These are phyloP conservation scores for Colletotrichum sp. DNA, from an alignment of 2,329 filamentous ascomycete species.

Conservation along the genomic window DNA sequence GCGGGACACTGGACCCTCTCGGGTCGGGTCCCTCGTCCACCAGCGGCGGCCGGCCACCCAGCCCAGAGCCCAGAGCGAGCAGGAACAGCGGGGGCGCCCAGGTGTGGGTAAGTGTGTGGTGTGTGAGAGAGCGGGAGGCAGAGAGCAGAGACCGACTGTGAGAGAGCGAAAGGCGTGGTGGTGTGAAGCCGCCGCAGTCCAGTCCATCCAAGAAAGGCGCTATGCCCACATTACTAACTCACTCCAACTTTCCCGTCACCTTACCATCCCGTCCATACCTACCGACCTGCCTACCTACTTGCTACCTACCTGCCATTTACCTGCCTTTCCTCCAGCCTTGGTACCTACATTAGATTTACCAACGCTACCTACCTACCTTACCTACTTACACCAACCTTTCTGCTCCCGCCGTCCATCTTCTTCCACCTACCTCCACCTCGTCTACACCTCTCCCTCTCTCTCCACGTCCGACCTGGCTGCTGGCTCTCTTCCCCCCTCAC, in stretches of 20 bases:
- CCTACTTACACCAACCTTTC: not conserved
- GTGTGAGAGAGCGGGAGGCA: not conserved
- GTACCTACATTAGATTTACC: not conserved
- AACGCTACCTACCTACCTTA: not conserved
- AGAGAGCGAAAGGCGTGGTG: not conserved
- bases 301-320: not conserved
- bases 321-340: not conserved
- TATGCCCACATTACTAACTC: constrained; percentile 22
- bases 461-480: not conserved
- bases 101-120: not conserved
- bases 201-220: constrained; percentile 3
- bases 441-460: not conserved
- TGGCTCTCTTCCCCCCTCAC: constrained; percentile 5
- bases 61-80: not conserved
- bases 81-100: constrained; percentile 1
- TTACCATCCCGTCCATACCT: not conserved
- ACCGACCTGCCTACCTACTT: not conserved
- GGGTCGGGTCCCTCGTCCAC: not conserved
- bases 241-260: constrained; percentile 9
- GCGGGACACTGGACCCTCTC: not conserved
- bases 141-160: not conserved
- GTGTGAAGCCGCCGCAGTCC: constrained; percentile 3
- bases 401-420: not conserved
- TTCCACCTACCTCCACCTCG: not conserved
- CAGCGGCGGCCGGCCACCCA: not conserved